Conservation (phyloP, 2,329 filamentous ascomycete species). For the Pseudogymnoascus sp. region DNA sequence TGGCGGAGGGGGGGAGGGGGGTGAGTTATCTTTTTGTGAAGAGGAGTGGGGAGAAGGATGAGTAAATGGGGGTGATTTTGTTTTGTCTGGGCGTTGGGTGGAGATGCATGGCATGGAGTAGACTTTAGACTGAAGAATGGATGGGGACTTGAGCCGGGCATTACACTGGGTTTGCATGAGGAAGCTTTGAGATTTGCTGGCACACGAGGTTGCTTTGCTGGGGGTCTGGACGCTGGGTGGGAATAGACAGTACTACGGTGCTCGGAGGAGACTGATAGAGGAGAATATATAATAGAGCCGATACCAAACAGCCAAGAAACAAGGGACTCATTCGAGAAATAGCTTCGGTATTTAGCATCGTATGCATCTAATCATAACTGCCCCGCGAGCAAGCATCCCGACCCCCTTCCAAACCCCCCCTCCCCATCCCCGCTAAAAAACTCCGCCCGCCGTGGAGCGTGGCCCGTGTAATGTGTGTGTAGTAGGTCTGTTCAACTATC, state of each 20-base stretch:
- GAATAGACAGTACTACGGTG: neutral
- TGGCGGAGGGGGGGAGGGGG: slow-evolving; percentile 21
- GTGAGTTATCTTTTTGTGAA: slow-evolving; percentile 44
- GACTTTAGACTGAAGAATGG: neutral
- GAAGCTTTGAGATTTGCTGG: neutral
- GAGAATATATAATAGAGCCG: neutral
- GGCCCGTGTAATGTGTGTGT: neutral
- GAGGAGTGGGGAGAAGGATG: slow-evolving; percentile 10
- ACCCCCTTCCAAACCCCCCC: neutral
- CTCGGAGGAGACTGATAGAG: neutral
- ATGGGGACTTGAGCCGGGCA: neutral
- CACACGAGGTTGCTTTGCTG: neutral
- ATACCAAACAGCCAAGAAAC: neutral
- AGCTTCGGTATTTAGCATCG: neutral
- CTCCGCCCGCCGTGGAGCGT: neutral
- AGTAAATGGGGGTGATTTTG: neutral
- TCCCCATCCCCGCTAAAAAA: neutral
- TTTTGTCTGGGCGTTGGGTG: neutral
- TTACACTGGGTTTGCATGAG: neutral
- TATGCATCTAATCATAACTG: neutral
- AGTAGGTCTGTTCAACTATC: slow-evolving; percentile 5
- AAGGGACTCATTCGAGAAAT: neutral
- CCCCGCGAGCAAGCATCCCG: neutral
- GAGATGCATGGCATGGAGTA: neutral
- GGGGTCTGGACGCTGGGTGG: neutral